These are phyloP conservation scores for Coemansia sp. DNA, from an alignment of 192 early-diverging fungal genomes.

Conservation along the genomic window DNA sequence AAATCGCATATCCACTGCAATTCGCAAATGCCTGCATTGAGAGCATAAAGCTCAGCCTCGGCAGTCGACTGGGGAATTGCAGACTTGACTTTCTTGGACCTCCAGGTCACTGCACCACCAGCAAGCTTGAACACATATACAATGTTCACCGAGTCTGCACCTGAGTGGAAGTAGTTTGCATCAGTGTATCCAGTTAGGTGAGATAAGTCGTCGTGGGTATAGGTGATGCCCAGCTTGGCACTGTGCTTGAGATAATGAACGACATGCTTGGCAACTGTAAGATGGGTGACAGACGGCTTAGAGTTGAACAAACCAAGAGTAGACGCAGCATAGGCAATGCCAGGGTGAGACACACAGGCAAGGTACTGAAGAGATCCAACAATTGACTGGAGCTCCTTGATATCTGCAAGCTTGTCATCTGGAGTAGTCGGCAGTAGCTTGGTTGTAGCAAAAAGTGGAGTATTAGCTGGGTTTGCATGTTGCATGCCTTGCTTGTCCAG, in stretches of 20 bases:
- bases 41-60: constrained; percentile 5
- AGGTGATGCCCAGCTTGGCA: constrained; percentile 8
- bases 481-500: constrained; percentile 2
- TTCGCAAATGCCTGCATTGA: constrained; percentile 8
- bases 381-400: background rate
- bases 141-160: background rate
- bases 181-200: constrained; percentile 3
- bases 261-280: constrained; percentile 8
- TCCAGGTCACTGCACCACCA: constrained; percentile 7
- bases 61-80: constrained; percentile 12
- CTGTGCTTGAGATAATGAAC: constrained; percentile 13
- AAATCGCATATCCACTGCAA: background rate
- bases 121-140: background rate
- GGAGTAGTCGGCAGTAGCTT: background rate
- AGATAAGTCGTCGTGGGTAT: background rate
- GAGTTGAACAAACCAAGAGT: constrained; percentile 2
- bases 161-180: constrained; percentile 13
- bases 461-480: background rate
- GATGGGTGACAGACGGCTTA: background rate
- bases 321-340: constrained; percentile 12
- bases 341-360: background rate
- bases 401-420: constrained; percentile 6
- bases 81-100: constrained; percentile 10
- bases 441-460: background rate
- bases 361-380: constrained; percentile 14